phyloP scores from a whole-genome alignment of 2,329 filamentous ascomycete genomes.

The Penicillium oxalicum region DNA sequence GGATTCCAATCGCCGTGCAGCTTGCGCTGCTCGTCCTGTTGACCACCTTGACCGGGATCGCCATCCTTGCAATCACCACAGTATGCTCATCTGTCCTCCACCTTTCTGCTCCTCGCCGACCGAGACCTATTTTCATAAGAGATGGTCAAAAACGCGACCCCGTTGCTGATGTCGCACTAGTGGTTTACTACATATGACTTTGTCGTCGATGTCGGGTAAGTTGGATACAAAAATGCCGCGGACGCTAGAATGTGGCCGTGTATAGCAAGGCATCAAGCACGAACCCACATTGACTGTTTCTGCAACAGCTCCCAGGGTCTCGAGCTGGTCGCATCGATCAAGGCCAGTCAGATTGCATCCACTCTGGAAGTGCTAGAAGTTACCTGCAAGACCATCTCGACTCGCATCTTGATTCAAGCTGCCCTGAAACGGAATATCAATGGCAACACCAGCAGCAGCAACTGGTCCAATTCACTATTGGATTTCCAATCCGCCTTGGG shows the following conservation, averaged over 20 bases:
- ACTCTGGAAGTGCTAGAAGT: constrained; percentile 75
- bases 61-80: constrained; percentile 68
- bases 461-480: constrained; percentile 56
- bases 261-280: background rate
- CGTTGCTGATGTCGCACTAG: constrained; percentile 25
- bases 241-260: background rate
- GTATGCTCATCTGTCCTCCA: constrained; percentile 14
- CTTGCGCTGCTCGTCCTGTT: constrained; percentile 72
- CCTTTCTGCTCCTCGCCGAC: too few species aligned
- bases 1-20: constrained; percentile 83
- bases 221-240: background rate
- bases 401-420: constrained; percentile 51
- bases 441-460: constrained; percentile 47
- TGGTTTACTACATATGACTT: constrained; percentile 58
- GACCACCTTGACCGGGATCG: constrained; percentile 66
- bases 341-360: constrained; percentile 72
- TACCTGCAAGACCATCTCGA: constrained; percentile 65
- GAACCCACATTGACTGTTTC: constrained; percentile 3
- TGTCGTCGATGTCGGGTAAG: constrained; percentile 50
- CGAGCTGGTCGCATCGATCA: constrained; percentile 74
- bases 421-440: constrained; percentile 47
- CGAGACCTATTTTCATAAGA: too few species aligned
- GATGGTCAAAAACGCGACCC: too few species aligned
- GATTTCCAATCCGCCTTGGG: constrained; percentile 67
- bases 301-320: constrained; percentile 53